Evolutionary conservation across 208 protist genomes (phyloP).

Genomic region (Leishmania amazonensis): DNA sequence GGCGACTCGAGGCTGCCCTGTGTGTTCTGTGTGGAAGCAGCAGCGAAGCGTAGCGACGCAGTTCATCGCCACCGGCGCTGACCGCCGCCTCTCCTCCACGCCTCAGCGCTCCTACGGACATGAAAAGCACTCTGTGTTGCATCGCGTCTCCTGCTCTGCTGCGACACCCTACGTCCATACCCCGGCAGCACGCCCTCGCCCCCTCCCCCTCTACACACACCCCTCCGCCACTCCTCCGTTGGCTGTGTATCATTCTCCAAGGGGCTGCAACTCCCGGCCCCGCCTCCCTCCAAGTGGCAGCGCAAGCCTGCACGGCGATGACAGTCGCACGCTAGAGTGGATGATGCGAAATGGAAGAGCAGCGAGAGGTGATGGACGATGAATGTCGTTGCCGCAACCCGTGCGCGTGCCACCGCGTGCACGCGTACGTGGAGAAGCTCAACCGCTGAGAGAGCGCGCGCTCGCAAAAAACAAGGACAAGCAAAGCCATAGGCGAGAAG

Average conservation of each 20-base stretch:
- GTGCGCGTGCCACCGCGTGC: too few species aligned
- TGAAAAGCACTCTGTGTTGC: neutral
- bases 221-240: neutral
- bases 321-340: neutral
- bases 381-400: neutral
- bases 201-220: too few species aligned
- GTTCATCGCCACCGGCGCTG: neutral
- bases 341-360: neutral
- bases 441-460: too few species aligned
- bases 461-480: too few species aligned
- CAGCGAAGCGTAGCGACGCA: neutral
- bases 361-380: neutral
- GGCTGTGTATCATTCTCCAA: neutral
- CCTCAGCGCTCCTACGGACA: neutral
- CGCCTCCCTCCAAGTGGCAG: neutral
- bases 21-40: conserved; percentile 12
- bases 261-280: neutral
- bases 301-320: neutral
- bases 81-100: neutral
- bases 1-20: conserved; percentile 24
- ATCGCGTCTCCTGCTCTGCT: neutral
- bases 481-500: too few species aligned
- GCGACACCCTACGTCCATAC: neutral
- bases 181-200: neutral
- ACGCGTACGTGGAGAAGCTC: too few species aligned